Base-by-base conservation (phyloP, 257 asterid genomes). In the Rubia yunnanensis region DNA sequence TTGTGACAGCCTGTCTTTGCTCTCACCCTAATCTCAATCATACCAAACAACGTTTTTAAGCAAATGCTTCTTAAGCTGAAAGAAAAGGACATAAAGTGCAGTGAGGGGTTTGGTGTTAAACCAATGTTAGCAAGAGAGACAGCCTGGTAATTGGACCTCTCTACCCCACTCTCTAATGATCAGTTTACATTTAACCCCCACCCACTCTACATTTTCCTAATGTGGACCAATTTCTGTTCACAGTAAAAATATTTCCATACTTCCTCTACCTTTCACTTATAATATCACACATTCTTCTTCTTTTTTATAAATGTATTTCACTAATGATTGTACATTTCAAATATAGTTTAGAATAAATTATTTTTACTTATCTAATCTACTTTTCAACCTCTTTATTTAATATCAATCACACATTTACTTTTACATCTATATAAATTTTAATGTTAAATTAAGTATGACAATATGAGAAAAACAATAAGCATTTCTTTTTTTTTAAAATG, bases 21-120 rank as follows among this genome's bases (percentile, higher is more conserved):
- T 70, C 57, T 66, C 24, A 52, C 63, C 60, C 62, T 64, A 74
- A 70, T 70, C 62, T 73, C 79, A 68, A 78, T 57, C 72, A 79
- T 58, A 78, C 78, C 81, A 73, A 83, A 78, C 62, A 62, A 59
- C 61, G 71, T 72, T 66, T 70, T 55, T 78, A 66, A 76, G 71
- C 73, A 65, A 75, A 60, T 73, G 79, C 81, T 66, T 65, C 83
- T 79, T 78, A 79, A 73, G 76, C 78, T 74, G 86, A 72, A 76
- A 85, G 89, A 83, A 76, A 85, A 71, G 53, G 88, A 81, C 85
- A 85, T 77, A 80, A 83, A 79, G 83, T 76, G 76, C 52, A 74
- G 65, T 27, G 22, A 17, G 26, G 59, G 74, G 77, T 46, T 72
- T 64, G 65, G 78, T 67, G 69, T 74, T 78, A 81, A 66, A 69